A percentile compares a stretch with the other conserved stretches of the same genome.
phyloP scores from a whole-genome alignment of 345 rosid genomes.

The Cochlearia excelsa region DNA sequence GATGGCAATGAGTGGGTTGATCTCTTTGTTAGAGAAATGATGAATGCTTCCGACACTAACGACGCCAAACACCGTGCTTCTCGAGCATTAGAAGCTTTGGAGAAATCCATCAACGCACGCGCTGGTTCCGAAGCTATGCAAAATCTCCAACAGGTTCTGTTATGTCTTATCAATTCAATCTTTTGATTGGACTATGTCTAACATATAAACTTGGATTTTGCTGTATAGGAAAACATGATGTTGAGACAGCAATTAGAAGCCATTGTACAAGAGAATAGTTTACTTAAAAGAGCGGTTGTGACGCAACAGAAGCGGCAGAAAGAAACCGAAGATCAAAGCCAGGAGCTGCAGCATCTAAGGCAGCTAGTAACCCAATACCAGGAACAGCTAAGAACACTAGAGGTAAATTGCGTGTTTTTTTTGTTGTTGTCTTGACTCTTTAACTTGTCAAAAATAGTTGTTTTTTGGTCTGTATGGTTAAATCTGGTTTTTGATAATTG shows the following conservation, averaged over 20 bases:
- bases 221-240: conserved; percentile 54
- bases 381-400: conserved; percentile 77
- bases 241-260: conserved; percentile 70
- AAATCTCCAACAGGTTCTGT: conserved; percentile 60
- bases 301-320: conserved; percentile 83
- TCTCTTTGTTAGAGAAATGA: conserved; percentile 74
- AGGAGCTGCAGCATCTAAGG: conserved; percentile 71
- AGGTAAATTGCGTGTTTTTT: too few species aligned
- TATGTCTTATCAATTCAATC: too few species aligned
- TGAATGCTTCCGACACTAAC: conserved; percentile 63
- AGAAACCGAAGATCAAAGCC: conserved; percentile 54
- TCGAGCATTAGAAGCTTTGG: conserved; percentile 67
- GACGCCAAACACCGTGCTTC: conserved; percentile 84
- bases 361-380: conserved; percentile 73
- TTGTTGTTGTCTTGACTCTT: too few species aligned
- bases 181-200: too few species aligned
- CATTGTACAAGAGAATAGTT: conserved; percentile 60
- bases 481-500: not conserved
- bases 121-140: conserved; percentile 55
- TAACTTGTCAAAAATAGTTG: too few species aligned
- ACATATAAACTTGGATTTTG: not conserved
- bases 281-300: conserved; percentile 75
- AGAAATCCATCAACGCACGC: conserved; percentile 66
- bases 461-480: not conserved
- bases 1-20: conserved; percentile 83